Evolutionary conservation across 805 yeast species (phyloP).

Genomic region (Schwanniomyces pseudopolymorphus): DNA sequence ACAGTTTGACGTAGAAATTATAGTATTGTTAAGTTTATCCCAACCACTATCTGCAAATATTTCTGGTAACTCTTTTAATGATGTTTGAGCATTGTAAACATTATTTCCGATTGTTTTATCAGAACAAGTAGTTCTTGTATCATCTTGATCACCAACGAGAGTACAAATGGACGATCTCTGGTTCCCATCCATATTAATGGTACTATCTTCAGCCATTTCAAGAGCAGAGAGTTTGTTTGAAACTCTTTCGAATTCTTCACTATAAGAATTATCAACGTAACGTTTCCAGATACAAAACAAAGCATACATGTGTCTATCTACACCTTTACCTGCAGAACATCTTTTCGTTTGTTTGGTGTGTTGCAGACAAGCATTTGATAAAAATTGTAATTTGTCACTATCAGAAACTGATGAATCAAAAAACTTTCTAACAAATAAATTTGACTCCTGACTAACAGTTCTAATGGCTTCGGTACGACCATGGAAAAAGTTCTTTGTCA

Average conservation of each 20-base stretch:
- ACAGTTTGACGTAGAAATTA: slow-evolving; percentile 65
- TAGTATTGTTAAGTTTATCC: slow-evolving; percentile 78
- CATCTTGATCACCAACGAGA: slow-evolving; percentile 15
- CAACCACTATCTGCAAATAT: slow-evolving; percentile 86
- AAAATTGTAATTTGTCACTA: slow-evolving; percentile 55
- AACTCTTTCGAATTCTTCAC: slow-evolving; percentile 3
- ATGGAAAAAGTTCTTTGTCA: slow-evolving; percentile 85
- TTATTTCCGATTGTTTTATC: slow-evolving; percentile 30
- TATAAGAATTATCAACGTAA: slow-evolving; percentile 36
- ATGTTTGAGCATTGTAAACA: slow-evolving; percentile 12
- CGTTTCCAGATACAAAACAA: slow-evolving; percentile 84
- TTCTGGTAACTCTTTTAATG: slow-evolving; percentile 52
- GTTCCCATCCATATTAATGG: slow-evolving; percentile 17
- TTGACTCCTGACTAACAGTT: slow-evolving; percentile 78
- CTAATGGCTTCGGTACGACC: slow-evolving; percentile 94
- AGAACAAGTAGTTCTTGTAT: slow-evolving; percentile 17
- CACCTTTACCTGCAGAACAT: slow-evolving; percentile 80
- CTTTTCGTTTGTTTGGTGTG: slow-evolving; percentile 69
- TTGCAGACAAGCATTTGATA: slow-evolving; percentile 67
- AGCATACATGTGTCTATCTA: slow-evolving; percentile 88
- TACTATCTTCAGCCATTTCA: slow-evolving; percentile 18
- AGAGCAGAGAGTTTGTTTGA: slow-evolving; percentile 4
- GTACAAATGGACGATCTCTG: slow-evolving; percentile 16
- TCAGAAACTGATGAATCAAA: slow-evolving; percentile 65
- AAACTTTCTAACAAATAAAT: slow-evolving; percentile 78